phyloP scores from a whole-genome alignment of 345 rosid genomes.

The Abelmoschus esculentus region DNA sequence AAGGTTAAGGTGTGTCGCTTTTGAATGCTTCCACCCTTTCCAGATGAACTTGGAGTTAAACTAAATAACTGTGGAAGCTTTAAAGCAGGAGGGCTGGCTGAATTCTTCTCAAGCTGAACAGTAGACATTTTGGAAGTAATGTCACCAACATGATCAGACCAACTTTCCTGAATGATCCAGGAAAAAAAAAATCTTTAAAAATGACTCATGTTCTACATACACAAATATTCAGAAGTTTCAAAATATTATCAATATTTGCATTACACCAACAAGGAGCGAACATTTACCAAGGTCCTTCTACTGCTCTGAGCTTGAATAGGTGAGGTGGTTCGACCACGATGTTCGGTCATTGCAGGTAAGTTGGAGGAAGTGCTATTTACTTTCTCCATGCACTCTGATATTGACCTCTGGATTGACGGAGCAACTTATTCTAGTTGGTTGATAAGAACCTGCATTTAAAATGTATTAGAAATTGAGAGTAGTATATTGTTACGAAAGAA shows the following conservation, averaged over 20 bases:
- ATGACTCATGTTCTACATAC: neutral
- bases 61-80: slow-evolving; percentile 91
- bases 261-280: slow-evolving; percentile 10
- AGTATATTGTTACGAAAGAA: neutral
- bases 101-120: slow-evolving; percentile 72
- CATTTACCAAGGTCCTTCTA: slow-evolving; percentile 54
- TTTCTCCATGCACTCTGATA: slow-evolving; percentile 71
- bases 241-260: slow-evolving; percentile 7
- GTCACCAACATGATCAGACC: slow-evolving; percentile 36
- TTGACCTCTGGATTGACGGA: slow-evolving; percentile 82
- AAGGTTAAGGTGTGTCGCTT: slow-evolving; percentile 47
- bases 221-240: neutral
- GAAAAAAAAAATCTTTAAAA: neutral
- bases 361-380: slow-evolving; percentile 62
- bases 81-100: slow-evolving; percentile 63
- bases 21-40: slow-evolving; percentile 69
- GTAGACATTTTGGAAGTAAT: slow-evolving; percentile 60
- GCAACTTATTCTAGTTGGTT: slow-evolving; percentile 88
- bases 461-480: slow-evolving; percentile 10
- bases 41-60: slow-evolving; percentile 85
- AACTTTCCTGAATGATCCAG: too few species aligned
- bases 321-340: slow-evolving; percentile 48
- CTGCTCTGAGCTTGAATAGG: slow-evolving; percentile 71
- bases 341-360: slow-evolving; percentile 55
- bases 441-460: slow-evolving; percentile 67